Conservation (phyloP, 352 stramenopile genomes). For the Pythium utonaiense region DNA sequence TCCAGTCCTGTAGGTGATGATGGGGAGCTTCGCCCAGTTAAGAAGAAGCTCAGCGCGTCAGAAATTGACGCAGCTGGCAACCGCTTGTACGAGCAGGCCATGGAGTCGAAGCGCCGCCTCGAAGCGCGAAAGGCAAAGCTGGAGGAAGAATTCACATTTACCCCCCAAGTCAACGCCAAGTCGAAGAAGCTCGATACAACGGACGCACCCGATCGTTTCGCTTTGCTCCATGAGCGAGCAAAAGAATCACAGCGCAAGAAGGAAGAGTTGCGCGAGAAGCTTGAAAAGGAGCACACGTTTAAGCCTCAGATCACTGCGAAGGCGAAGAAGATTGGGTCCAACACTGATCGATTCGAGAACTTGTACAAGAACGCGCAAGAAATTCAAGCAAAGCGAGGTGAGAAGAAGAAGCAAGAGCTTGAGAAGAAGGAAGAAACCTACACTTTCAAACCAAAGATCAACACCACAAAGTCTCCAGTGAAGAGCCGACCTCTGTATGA, state of each 20-base stretch:
- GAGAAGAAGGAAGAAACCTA: constrained; percentile 56
- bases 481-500: constrained; percentile 67
- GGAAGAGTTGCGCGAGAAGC: constrained; percentile 48
- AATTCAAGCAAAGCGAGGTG: constrained; percentile 63
- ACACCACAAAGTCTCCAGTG: constrained; percentile 46
- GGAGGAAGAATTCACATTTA: constrained; percentile 53
- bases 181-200: constrained; percentile 38
- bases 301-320: constrained; percentile 64
- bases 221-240: constrained; percentile 47
- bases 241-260: constrained; percentile 52
- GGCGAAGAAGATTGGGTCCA: constrained; percentile 45
- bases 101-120: constrained; percentile 53
- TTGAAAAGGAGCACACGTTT: constrained; percentile 57
- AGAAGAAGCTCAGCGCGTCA: constrained; percentile 55
- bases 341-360: constrained; percentile 59
- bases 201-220: constrained; percentile 39
- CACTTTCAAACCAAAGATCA: constrained; percentile 81
- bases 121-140: constrained; percentile 49
- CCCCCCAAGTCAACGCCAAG: constrained; percentile 48
- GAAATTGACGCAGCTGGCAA: constrained; percentile 52
- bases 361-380: constrained; percentile 67
- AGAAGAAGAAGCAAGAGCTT: constrained; percentile 52
- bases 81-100: constrained; percentile 57
- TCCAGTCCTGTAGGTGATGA: background rate
- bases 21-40: constrained; percentile 10